A percentile compares a stretch with the other conserved stretches of the same genome.
Conservation (phyloP, 169 alveolate genomes). For the Cardiosporidium cionae region DNA sequence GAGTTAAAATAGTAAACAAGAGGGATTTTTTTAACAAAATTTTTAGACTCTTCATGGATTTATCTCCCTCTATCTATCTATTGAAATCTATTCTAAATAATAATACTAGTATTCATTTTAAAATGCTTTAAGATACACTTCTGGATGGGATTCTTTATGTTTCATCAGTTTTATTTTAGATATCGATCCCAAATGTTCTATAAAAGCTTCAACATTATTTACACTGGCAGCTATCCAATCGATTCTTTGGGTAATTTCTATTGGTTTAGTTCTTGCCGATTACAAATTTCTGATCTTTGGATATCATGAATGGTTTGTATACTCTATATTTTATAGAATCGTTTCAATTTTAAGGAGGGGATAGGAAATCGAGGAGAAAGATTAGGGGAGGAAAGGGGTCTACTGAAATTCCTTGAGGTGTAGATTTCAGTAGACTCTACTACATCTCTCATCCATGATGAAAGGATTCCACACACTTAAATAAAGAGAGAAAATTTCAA, state of each 20-base stretch:
- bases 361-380: no score
- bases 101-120: not conserved
- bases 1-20: no score
- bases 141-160: not conserved
- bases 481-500: no score
- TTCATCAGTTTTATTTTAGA: slow-evolving; percentile 39
- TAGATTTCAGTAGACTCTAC: no score
- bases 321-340: no score
- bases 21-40: no score
- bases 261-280: slow-evolving; percentile 48
- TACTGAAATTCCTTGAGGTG: no score
- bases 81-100: not conserved
- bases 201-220: slow-evolving; percentile 42
- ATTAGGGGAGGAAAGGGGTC: no score
- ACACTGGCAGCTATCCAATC: slow-evolving; percentile 52
- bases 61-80: not conserved
- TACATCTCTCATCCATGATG: no score
- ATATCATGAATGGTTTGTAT: not conserved
- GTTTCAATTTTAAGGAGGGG: no score
- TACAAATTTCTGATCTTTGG: slow-evolving; percentile 34
- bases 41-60: no score
- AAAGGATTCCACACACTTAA: no score
- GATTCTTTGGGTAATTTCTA: slow-evolving; percentile 37
- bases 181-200: slow-evolving; percentile 51
- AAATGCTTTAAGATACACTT: not conserved